Conservation (phyloP, 352 stramenopile species). For the Globisporangium okanoganense region DNA sequence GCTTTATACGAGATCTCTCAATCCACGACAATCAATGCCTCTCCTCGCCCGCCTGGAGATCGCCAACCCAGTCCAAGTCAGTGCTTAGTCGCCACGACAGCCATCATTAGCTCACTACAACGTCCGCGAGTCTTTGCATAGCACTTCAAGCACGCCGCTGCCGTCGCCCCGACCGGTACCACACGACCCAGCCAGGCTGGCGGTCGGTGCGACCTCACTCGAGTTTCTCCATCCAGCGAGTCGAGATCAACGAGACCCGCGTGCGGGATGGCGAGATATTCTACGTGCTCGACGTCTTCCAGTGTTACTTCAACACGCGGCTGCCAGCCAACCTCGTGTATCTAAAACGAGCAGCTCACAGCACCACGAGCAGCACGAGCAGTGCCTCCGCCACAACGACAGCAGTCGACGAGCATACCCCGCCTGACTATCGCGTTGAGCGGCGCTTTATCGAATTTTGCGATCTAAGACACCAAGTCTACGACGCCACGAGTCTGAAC, state of each 20-base stretch:
- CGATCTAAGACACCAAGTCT: slow-evolving; percentile 41
- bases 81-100: not conserved
- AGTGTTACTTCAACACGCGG: slow-evolving; percentile 7
- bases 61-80: not conserved
- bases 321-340: not conserved
- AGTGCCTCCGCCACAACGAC: not conserved
- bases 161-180: not conserved
- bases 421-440: slow-evolving; percentile 47
- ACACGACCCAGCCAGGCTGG: not conserved
- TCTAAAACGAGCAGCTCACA: not conserved
- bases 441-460: slow-evolving; percentile 61
- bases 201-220: not conserved
- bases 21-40: not conserved
- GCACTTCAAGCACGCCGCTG: not conserved
- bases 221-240: slow-evolving; percentile 4
- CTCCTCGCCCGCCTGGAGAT: not conserved
- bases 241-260: slow-evolving; percentile 14
- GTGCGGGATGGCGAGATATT: slow-evolving; percentile 8
- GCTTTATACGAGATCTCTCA: not conserved
- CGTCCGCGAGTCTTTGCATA: not conserved
- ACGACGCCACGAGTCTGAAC: slow-evolving; percentile 38
- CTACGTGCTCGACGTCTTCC: slow-evolving; percentile 11
- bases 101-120: not conserved
- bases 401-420: not conserved
- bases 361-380: not conserved